Base-by-base conservation (phyloP, 2,329 filamentous ascomycete species). In the Pseudogymnoascus sp. region DNA sequence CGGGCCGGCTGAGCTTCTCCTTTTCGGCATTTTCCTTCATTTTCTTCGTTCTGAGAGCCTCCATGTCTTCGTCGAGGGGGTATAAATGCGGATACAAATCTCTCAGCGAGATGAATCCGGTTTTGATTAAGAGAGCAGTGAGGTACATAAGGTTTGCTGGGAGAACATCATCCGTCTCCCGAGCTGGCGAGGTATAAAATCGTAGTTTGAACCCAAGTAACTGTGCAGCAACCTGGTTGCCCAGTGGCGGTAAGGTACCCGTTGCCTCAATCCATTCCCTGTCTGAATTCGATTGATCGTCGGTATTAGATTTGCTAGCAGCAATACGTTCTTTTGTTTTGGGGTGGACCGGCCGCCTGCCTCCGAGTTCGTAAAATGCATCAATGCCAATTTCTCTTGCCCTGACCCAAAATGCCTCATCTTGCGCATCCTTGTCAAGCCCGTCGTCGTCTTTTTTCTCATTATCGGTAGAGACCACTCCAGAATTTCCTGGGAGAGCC, bases 171-270 rank as follows among this genome's bases (percentile, higher is more conserved):
- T 83, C 80, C 63, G 87, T 83, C 65, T 90, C 86, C 64, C 93
- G 85, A 37, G 89, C 87, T 28, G 87, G 81, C 0, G 92, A 96
- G 43, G 91, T 90, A 73, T 99, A 99, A 75, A 96, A 99, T 13
- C 91, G 90, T 61, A 99, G 83, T 77, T 99, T 99, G 82, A 99
- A 99, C 3, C 95, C 95, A 13, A 99, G 86, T 3, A 99, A 83
- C 74, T 98, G 95, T 31, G 96, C 96, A 1, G 95, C 95, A 65
- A 96, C 91, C 48, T 89, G 86, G 74, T 97, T 99, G 31, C 96
- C 95, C 31, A 84, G 81, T 1, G 93, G 92, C 4, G 93, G 93
- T 3, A 95, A 78, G 0, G 90, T 96, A 64, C 87, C 88, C 2
- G 93, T 97, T 65, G 85, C 80, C 67, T 85, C 82, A 70, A 96